Base-by-base conservation (phyloP, 192 early-diverging fungal species). In the Backusella macrospora region DNA sequence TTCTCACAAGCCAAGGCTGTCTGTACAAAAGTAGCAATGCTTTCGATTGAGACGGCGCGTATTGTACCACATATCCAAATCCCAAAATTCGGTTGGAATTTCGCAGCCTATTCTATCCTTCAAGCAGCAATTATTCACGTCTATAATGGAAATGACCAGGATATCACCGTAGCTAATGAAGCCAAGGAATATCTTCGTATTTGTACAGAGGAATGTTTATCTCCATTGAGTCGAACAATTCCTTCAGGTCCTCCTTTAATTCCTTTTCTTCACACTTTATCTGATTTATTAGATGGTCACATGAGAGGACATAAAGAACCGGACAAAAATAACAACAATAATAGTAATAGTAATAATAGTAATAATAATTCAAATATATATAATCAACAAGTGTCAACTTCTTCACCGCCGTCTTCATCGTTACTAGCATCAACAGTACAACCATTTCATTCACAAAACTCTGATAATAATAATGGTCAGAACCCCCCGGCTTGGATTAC, bases 71-170 rank as follows among this genome's bases (percentile, higher is more conserved):
- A 14, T 15, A 45, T 69, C 4, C 40, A 59, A 4, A 68, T 69
- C 23, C 38, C 39, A 14, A 67, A 52, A 43, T 75, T 49, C 38
- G 73, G 73, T 9, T 75, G 73, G 73, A 75, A 75, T 40, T 75
- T 75, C 45, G 73, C 67, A 49, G 67, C 62, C 5, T 78, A 78
- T 48, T 73, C 77, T 3, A 64, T 78, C 6, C 73, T 70, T 18
- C 77, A 78, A 37, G 71, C 77, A 1, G 52, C 72, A 0, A 48
- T 78, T 15, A 73, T 78, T 18, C 77, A 78, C 45, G 49, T 78
- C 1, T 78, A 70, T 43, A 68, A 78, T 70, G 73, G 77, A 16
- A 73, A 59, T 7, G 70, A 45, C 10, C 21, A 47, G 0, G 72
- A 73, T 37, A 42, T 46, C 21, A 67, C 5, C 4, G 66, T 73